Evolutionary conservation across 257 asterid species (phyloP).

Genomic region (Buddleja alternifolia): DNA sequence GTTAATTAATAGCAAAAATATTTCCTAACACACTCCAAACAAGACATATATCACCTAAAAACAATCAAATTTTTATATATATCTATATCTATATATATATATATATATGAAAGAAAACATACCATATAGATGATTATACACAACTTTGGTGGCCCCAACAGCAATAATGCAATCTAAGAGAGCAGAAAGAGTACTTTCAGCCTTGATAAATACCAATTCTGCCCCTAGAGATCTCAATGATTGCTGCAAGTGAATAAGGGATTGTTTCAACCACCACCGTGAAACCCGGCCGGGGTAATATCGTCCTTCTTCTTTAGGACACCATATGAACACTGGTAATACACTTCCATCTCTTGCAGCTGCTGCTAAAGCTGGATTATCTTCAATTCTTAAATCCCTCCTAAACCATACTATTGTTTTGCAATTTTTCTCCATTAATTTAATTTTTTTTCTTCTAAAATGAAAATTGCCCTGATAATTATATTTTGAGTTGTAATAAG

Average conservation of each 20-base stretch:
- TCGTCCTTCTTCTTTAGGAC: conserved; percentile 86
- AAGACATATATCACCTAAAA: neutral
- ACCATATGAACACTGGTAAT: conserved; percentile 84
- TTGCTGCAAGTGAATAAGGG: conserved; percentile 71
- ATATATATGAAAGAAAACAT: conserved; percentile 16
- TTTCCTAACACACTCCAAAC: too few relatives aligned
- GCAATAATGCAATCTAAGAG: conserved; percentile 62
- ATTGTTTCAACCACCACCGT: conserved; percentile 95
- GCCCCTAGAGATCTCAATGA: conserved; percentile 87
- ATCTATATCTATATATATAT: too few relatives aligned
- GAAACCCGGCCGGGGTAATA: conserved; percentile 91
- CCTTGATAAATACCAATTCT: conserved; percentile 63
- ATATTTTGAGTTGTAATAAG: too few relatives aligned
- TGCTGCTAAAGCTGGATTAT: conserved; percentile 89
- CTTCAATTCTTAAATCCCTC: conserved; percentile 95
- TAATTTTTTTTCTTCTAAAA: too few relatives aligned
- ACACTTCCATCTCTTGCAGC: conserved; percentile 80
- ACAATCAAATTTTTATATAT: too few relatives aligned
- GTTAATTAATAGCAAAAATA: neutral
- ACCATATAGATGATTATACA: conserved; percentile 91
- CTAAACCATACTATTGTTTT: conserved; percentile 91
- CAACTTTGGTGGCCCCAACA: conserved; percentile 77
- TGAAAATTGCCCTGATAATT: too few relatives aligned
- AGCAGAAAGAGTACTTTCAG: conserved; percentile 71
- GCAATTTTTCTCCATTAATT: conserved; percentile 56